phyloP scores from a whole-genome alignment of 2,329 filamentous ascomycete species.

The Trichoderma cornu-damae region DNA sequence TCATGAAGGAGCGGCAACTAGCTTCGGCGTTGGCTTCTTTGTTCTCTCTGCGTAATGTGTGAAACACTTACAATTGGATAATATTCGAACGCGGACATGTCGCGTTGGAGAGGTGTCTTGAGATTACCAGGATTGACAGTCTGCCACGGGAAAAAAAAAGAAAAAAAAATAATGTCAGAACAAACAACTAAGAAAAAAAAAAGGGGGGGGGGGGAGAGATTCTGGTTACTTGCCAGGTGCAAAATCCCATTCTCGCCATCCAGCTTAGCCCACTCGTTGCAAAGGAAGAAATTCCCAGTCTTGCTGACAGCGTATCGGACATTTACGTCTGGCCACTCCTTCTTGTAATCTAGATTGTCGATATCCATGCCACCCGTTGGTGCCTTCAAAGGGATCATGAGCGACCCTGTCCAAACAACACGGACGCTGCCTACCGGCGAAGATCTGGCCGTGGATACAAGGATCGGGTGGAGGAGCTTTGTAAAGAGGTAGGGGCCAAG shows the following conservation, averaged over 20 bases:
- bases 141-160: too few species aligned
- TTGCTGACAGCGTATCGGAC: constrained; percentile 13
- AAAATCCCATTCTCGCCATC: constrained; percentile 20
- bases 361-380: constrained; percentile 22
- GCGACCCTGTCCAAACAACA: constrained; percentile 23
- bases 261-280: constrained; percentile 15
- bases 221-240: neutral
- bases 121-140: constrained; percentile 36
- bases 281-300: constrained; percentile 12
- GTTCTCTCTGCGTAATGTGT: too few species aligned
- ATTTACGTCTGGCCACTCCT: neutral
- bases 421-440: constrained; percentile 20
- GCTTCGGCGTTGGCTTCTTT: neutral
- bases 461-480: constrained; percentile 31
- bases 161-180: too few species aligned
- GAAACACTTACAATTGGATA: neutral
- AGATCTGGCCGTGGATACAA: constrained; percentile 32
- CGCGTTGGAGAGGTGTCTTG: constrained; percentile 29
- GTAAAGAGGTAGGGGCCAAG: constrained; percentile 37
- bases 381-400: constrained; percentile 15
- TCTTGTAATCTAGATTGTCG: constrained; percentile 25
- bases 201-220: too few species aligned
- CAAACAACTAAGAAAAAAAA: too few species aligned
- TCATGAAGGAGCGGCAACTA: constrained; percentile 25
- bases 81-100: neutral